A percentile compares a stretch with the other conserved stretches of the same genome.
Conservation (phyloP, 2,329 filamentous ascomycete species). For the Monilinia fructigena region DNA sequence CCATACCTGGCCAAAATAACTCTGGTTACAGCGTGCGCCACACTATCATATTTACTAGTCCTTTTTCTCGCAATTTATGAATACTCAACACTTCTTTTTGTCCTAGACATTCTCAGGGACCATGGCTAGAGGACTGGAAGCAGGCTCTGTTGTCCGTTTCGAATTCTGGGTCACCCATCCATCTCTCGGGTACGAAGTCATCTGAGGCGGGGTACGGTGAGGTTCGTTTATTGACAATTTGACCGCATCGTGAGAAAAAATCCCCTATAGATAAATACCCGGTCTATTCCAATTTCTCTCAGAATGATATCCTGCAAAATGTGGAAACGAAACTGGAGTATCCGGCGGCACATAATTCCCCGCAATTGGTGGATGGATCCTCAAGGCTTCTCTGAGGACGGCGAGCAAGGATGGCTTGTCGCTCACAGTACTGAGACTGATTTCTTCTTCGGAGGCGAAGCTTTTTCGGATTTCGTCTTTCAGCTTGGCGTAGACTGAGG, state of each 20-base stretch:
- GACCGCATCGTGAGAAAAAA: not conserved
- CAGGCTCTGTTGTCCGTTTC: conserved; percentile 11
- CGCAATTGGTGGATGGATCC: not conserved
- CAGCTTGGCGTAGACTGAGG: not conserved
- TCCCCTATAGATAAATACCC: not conserved
- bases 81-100: conserved; percentile 12
- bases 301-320: conserved; percentile 3
- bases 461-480: not conserved
- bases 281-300: conserved; percentile 2
- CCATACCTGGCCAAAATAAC: not conserved
- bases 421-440: not conserved
- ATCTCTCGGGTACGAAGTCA: conserved; percentile 51
- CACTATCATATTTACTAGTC: not conserved
- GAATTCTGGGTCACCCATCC: conserved; percentile 43
- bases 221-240: not conserved
- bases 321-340: not conserved
- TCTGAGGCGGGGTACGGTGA: conserved; percentile 32
- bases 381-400: not conserved
- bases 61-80: not conserved
- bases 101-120: conserved; percentile 30
- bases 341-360: not conserved
- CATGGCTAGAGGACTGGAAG: conserved; percentile 27
- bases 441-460: not conserved
- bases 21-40: not conserved
- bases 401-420: not conserved